Percentiles rank a stretch among this genome's conserved stretches.
These are phyloP conservation scores for Melampsora americana DNA, from an alignment of 1,284 basidiomycete genomes.

Conservation along the genomic window DNA sequence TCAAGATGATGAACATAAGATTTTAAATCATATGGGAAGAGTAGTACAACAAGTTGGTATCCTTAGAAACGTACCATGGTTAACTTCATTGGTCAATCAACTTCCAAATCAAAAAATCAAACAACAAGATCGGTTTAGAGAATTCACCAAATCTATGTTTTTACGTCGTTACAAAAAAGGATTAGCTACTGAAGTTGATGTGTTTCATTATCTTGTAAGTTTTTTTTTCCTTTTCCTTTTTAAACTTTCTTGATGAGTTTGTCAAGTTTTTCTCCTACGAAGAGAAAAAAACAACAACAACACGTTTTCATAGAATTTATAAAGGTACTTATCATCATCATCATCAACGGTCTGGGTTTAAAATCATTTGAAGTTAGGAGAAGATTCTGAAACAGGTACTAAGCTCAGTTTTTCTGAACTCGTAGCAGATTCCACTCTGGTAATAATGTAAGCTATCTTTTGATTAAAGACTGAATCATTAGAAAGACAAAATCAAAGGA, in stretches of 20 bases:
- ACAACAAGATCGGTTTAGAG: slow-evolving; percentile 20
- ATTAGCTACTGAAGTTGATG: slow-evolving; percentile 25
- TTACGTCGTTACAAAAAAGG: slow-evolving; percentile 27
- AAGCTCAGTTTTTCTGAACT: slow-evolving; percentile 26
- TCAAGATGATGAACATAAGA: slow-evolving; percentile 22
- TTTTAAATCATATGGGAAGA: slow-evolving; percentile 35
- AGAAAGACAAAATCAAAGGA: too few species aligned
- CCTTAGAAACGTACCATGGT: slow-evolving; percentile 38
- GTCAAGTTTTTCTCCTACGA: too few species aligned
- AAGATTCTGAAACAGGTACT: slow-evolving; percentile 36
- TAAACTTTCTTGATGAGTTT: background rate
- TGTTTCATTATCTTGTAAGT: slow-evolving; percentile 40
- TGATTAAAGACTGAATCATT: background rate
- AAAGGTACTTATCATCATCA: too few species aligned
- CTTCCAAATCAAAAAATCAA: slow-evolving; percentile 20
- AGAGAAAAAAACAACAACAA: too few species aligned
- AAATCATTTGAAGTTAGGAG: slow-evolving; percentile 22
- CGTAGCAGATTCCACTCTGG: slow-evolving; percentile 29
- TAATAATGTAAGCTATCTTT: slow-evolving; percentile 22
- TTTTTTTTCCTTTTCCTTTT: background rate
- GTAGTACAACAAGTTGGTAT: slow-evolving; percentile 42
- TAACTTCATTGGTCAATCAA: slow-evolving; percentile 28
- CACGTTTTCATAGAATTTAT: too few species aligned
- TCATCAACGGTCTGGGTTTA: background rate
- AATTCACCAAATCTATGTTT: slow-evolving; percentile 39